A percentile compares a stretch with the other conserved stretches of the same genome.
Evolutionary conservation across 148 eudicot species (phyloP).

Genomic region (Drosera capensis): DNA sequence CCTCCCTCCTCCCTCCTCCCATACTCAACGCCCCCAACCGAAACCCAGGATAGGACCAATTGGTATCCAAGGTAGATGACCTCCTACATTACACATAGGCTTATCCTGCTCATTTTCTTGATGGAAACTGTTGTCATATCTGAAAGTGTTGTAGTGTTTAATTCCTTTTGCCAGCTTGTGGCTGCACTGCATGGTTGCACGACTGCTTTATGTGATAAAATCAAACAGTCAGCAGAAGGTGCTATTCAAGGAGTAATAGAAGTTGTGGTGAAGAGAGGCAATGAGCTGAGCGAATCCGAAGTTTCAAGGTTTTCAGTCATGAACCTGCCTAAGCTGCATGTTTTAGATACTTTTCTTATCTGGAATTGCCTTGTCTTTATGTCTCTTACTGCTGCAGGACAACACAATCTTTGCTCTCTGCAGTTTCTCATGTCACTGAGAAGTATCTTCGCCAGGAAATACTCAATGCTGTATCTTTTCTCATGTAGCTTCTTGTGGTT

Average conservation of each 20-base stretch:
- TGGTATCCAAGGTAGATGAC: too few relatives aligned
- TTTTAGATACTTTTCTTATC: constrained; percentile 1
- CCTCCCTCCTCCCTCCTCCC: too few relatives aligned
- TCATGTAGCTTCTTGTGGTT: background rate
- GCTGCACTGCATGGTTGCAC: constrained; percentile 70
- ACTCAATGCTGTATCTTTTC: constrained; percentile 81
- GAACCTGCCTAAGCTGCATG: background rate
- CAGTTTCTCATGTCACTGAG: constrained; percentile 62
- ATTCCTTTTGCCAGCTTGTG: constrained; percentile 56
- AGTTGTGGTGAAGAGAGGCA: constrained; percentile 64
- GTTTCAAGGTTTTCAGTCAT: constrained; percentile 50
- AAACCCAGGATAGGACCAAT: too few relatives aligned
- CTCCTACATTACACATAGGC: too few relatives aligned
- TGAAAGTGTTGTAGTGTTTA: too few relatives aligned
- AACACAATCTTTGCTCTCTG: constrained; percentile 84
- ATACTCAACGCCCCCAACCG: too few relatives aligned
- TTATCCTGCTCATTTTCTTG: background rate
- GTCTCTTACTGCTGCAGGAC: constrained; percentile 47
- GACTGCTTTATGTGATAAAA: constrained; percentile 74
- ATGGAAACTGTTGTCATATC: too few relatives aligned
- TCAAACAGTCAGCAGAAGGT: constrained; percentile 92
- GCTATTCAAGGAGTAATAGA: constrained; percentile 79
- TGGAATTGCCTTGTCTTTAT: constrained; percentile 5
- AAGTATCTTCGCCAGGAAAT: constrained; percentile 89
- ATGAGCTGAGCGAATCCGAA: constrained; percentile 73